Base-by-base conservation (phyloP, 2,329 filamentous ascomycete genomes). In the Clathrospora elynae region DNA sequence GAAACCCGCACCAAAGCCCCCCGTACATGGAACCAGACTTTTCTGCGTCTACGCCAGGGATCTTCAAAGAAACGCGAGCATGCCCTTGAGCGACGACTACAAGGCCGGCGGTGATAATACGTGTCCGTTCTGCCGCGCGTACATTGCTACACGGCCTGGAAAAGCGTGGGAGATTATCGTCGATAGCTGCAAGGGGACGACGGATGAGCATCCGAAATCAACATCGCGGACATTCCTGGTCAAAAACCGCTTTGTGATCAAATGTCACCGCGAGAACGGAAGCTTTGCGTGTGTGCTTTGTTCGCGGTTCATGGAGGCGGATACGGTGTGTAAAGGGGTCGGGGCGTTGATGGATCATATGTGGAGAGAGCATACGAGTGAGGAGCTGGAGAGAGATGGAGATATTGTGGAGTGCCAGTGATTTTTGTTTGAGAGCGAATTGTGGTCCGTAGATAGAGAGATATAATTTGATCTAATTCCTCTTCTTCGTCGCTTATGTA, bases 41-140 rank as follows among this genome's bases (percentile, higher is more conserved):
- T 69, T 62, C 43, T 69, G 66, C 33, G 34, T 61, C 11, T 68
- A 67, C 31, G 62, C 66, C 2, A 54, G 52, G 17, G 60, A 65
- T 24, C 59, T 69, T 6, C 66, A 69, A 38, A 30, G 41, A 10
- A 37, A 55, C 29, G 23, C 39, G 0, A 32, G 39, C 8, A 52
- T 62, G 6, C 59, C 62, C 2, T 44, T 69, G 2, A 46, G 57
- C 5, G 43, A 61, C 20, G 46, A 51, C 31, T 69, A 60, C 51
- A 50, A 50, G 12, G 12, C 35, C 1, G 50, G 54, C 2, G 64
- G 63, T 8, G 46, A 58, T 20, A 56, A 51, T 9, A 46, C 47
- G 8, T 69, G 66, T 40, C 66, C 65, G 1, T 64, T 46, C 34
- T 69, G 66, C 25, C 49, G 51, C 10, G 45, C 48, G 2, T 39